Percentiles rank a stretch among this genome's conserved stretches.
Conservation (phyloP, 495 filamentous ascomycete genomes). For the Xylaria acuta region DNA sequence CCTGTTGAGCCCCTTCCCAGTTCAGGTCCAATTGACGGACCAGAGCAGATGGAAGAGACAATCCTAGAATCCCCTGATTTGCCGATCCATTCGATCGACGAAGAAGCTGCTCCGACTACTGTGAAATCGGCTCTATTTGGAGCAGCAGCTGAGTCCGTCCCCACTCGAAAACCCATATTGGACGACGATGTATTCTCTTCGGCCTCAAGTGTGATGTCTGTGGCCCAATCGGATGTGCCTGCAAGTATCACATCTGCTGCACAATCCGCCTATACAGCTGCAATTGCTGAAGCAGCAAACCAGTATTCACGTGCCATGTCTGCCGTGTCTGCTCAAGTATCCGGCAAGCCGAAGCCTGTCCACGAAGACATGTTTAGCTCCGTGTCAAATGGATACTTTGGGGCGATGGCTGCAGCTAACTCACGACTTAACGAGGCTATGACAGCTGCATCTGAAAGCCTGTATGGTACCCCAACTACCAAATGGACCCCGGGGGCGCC, state of each 20-base stretch:
- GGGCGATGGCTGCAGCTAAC: constrained; percentile 66
- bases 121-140: constrained; percentile 54
- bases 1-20: constrained; percentile 26
- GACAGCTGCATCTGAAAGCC: constrained; percentile 50
- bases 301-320: constrained; percentile 72
- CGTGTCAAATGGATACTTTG: constrained; percentile 71
- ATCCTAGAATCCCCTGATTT: constrained; percentile 34
- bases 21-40: constrained; percentile 31
- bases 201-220: constrained; percentile 68
- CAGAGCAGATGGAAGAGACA: constrained; percentile 36
- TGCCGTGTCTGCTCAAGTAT: constrained; percentile 67
- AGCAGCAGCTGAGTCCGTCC: constrained; percentile 52
- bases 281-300: constrained; percentile 63
- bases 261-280: constrained; percentile 65
- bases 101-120: constrained; percentile 29
- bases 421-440: constrained; percentile 59
- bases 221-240: constrained; percentile 56
- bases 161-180: constrained; percentile 47
- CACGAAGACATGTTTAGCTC: constrained; percentile 69
- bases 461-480: constrained; percentile 54
- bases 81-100: constrained; percentile 26
- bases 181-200: constrained; percentile 53
- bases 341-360: constrained; percentile 67
- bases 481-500: constrained; percentile 32
- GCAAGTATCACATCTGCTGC: constrained; percentile 49